Evolutionary conservation across 768 basidiomycete genomes (phyloP), one percentile per base, ranked within the genome.

Genomic region (Boletus rex-veris): DNA sequence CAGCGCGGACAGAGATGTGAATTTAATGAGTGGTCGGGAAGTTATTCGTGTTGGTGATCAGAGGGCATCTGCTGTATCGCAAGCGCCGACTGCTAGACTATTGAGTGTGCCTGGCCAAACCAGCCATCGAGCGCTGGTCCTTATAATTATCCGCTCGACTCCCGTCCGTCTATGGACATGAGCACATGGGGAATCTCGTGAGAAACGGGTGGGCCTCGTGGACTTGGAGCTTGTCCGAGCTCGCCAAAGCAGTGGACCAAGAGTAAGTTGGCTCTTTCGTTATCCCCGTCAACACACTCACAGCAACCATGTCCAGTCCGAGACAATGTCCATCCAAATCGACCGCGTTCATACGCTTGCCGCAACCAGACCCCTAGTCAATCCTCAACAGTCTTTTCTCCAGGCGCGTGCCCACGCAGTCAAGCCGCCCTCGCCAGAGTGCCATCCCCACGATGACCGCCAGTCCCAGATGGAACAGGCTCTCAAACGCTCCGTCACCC

Each of bases 401-500:
- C 67, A 50, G 24, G 28, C 40, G 21, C 55, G 55, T 43, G 40
- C 37, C 18, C 42, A 53, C 35, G 24, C 16, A 1, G 51, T 36
- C 7, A 65, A 63, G 26, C 53, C 48, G 8, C 31, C 59, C 35
- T 55, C 61, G 9, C 55, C 57, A 11, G 55, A 54, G 21, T 31
- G 37, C 18, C 60, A 49, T 21, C 21, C 45, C 18, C 42, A 52
- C 53, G 55, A 69, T 35, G 65, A 71, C 53, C 62, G 58, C 15
- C 69, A 67, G 12, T 61, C 55, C 12, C 68, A 74, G 59, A 58
- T 71, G 53, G 70, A 71, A 50, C 73, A 73, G 21, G 68, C 76
- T 10, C 66, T 75, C 46, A 77, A 71, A 53, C 77, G 82, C 33
- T 81, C 84, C 6, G 77, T 85, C 9, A 86, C 83, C 2, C 76